These are phyloP conservation scores for Dendrobium officinale DNA, from an alignment of 106 monocot genomes.

Conservation along the genomic window DNA sequence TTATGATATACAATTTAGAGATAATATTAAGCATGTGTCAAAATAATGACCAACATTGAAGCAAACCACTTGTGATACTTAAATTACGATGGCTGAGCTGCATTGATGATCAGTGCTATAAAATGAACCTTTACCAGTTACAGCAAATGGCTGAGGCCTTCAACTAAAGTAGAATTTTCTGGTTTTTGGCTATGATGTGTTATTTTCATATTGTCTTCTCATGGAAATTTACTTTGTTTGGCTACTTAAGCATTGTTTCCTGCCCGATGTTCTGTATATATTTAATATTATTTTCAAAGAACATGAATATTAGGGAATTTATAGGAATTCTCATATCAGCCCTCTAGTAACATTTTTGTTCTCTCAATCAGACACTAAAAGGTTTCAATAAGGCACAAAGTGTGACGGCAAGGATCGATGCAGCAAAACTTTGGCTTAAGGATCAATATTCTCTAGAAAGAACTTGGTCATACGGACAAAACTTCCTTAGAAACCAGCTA, in stretches of 20 bases:
- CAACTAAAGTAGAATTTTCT: too few species aligned
- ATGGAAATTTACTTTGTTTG: too few species aligned
- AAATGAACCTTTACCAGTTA: too few species aligned
- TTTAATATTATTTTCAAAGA: neutral
- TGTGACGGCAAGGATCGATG: conserved; percentile 41
- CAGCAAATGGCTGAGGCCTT: too few species aligned
- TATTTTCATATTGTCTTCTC: too few species aligned
- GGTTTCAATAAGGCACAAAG: conserved; percentile 27
- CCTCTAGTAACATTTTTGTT: neutral
- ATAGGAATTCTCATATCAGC: neutral
- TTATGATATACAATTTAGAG: too few species aligned
- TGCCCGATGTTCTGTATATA: neutral
- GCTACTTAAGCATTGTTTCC: neutral
- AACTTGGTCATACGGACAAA: conserved; percentile 18
- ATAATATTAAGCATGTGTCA: too few species aligned
- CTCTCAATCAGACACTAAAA: conserved; percentile 39
- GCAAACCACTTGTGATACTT: too few species aligned
- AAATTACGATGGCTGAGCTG: too few species aligned
- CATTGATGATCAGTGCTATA: too few species aligned
- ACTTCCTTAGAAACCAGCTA: conserved; percentile 11
- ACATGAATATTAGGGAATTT: neutral
- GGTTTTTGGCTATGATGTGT: too few species aligned
- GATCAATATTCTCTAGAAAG: conserved; percentile 49
- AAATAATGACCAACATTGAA: too few species aligned
- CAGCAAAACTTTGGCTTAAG: conserved; percentile 61